phyloP scores from a whole-genome alignment of 2,329 filamentous ascomycete species.

The Aspergillus niger region DNA sequence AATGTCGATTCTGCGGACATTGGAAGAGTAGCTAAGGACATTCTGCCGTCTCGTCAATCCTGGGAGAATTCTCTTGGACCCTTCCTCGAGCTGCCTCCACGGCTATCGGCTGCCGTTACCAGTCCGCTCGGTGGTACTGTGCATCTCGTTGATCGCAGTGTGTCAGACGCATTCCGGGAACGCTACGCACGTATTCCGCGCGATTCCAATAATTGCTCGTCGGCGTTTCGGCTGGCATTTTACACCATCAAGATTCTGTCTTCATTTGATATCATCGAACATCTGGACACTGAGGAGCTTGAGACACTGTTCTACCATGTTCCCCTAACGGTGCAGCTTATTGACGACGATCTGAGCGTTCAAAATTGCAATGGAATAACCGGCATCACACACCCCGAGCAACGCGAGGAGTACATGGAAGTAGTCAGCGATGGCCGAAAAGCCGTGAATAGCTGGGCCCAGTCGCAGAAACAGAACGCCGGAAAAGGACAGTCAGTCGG shows the following conservation, averaged over 20 bases:
- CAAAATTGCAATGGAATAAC: constrained; percentile 58
- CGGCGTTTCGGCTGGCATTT: constrained; percentile 72
- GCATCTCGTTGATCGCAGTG: constrained; percentile 57
- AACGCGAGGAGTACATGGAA: constrained; percentile 56
- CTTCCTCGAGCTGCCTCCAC: constrained; percentile 48
- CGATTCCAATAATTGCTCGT: constrained; percentile 70
- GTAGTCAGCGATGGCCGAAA: constrained; percentile 55
- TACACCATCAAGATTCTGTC: constrained; percentile 66
- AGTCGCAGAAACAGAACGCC: constrained; percentile 22
- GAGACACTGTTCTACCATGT: constrained; percentile 53
- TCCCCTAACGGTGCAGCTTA: constrained; percentile 57
- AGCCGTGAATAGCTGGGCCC: constrained; percentile 49
- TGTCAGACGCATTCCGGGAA: constrained; percentile 29
- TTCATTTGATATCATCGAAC: constrained; percentile 37
- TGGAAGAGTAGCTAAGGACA: constrained; percentile 36
- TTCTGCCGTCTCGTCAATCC: constrained; percentile 64
- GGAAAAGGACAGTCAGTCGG: constrained; percentile 24
- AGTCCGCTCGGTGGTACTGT: constrained; percentile 71
- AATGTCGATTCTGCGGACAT: constrained; percentile 31
- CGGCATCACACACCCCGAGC: constrained; percentile 49
- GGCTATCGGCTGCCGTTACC: constrained; percentile 69
- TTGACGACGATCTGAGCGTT: constrained; percentile 62
- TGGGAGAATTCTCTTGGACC: constrained; percentile 67
- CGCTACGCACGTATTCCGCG: constrained; percentile 46
- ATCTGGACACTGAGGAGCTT: constrained; percentile 34